Conservation (phyloP, 202 grass and related monocot genomes). For the Zizania palustris region DNA sequence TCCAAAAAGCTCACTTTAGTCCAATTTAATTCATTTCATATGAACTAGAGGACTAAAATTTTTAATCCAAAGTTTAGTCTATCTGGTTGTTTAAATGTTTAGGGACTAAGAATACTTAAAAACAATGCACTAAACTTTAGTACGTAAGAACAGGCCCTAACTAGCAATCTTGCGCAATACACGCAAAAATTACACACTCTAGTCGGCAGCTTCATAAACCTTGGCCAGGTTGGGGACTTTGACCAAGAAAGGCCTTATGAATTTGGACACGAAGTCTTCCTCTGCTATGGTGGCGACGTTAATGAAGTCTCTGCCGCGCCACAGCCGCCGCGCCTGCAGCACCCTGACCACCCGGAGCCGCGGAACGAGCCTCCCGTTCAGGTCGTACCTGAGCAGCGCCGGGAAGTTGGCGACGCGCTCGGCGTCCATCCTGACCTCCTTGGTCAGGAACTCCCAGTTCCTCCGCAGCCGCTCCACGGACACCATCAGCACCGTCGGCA, state of each 20-base stretch:
- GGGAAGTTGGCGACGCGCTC: constrained; percentile 33
- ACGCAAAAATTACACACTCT: neutral
- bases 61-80: too few relatives aligned
- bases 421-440: constrained; percentile 30
- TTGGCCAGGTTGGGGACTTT: constrained; percentile 28
- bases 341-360: constrained; percentile 36
- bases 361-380: constrained; percentile 42
- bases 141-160: too few relatives aligned
- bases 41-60: too few relatives aligned
- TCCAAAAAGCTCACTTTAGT: too few relatives aligned
- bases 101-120: too few relatives aligned
- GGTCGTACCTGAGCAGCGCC: constrained; percentile 26
- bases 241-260: constrained; percentile 41
- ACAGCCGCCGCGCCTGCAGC: constrained; percentile 33
- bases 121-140: too few relatives aligned
- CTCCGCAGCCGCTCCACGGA: constrained; percentile 28
- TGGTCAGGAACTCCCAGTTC: constrained; percentile 45
- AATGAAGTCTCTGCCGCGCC: constrained; percentile 1
- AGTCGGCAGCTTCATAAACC: constrained; percentile 28
- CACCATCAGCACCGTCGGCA: constrained; percentile 24
- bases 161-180: neutral
- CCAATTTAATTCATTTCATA: too few relatives aligned
- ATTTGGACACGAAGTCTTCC: constrained; percentile 39
- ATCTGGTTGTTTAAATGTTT: too few relatives aligned
- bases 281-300: constrained; percentile 7